Base-by-base conservation (phyloP, 441 rosid species). In the Croton laevigatus region DNA sequence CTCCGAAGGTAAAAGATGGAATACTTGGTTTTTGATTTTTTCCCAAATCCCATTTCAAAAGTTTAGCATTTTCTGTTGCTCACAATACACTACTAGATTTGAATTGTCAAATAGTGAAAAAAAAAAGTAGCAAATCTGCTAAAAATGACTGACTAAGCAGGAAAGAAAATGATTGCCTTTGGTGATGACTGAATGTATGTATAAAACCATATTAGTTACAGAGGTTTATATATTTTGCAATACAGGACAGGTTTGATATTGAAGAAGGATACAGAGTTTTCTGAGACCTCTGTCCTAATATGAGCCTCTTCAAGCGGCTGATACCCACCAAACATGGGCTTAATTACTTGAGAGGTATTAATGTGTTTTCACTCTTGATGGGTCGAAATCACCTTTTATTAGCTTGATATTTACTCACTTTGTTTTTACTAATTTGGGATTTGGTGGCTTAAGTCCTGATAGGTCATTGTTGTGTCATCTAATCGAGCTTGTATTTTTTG, bases 301-400 rank as follows among this genome's bases (percentile, higher is more conserved):
- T 87, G 93, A 81, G 75, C 73, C 62, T 76, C 68, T 63, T 82
- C 79, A 73, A 83, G 79, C 79, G 58, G 60, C 63, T 83, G 58
- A 62, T 68, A 51, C 76, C 78, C 73, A 55, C 71, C 40, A 79
- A 78, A 57, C 74, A 45, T 45, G 70, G 80, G 76, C 34, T 76
- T 57, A 81, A 71, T 66, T 63, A 73, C 71, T 71, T 42, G 49
- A 71, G 78, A 80, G 86, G 88, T 86, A 77, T 63, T 70, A 16
- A 17, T 46, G 22, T 54, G 46, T 59, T 34, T 34, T 37, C 14
- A 8, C 4, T 38, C 57, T 65, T 58, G 54, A 54, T 37, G 68
- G 6, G 14, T 40, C 27, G 10, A 49, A 66, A 17, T 45, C 17
- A 1, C 20, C 8, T 49, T 52, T 27, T 13, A 52, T 55, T 10